Evolutionary conservation across 148 eudicot species (phyloP).

Genomic region (Cornus suecica): DNA sequence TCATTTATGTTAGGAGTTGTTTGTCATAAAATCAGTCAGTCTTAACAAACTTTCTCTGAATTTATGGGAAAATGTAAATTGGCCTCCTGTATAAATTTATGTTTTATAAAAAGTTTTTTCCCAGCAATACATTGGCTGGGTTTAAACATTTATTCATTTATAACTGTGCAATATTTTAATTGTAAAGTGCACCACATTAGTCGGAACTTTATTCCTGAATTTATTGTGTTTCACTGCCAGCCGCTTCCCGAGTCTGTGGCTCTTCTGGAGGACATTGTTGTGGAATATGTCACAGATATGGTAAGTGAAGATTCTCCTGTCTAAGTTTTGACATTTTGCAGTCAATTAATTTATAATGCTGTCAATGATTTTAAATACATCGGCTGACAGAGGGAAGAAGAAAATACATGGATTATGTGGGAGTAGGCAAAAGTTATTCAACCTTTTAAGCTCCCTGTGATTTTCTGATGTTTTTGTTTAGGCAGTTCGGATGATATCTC

Average conservation of each 20-base stretch:
- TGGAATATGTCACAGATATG: slow-evolving; percentile 93
- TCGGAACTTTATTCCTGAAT: slow-evolving; percentile 4
- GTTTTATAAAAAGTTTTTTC: neutral
- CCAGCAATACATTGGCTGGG: neutral
- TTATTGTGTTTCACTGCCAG: slow-evolving; percentile 38
- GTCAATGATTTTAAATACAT: neutral
- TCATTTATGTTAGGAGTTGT: neutral
- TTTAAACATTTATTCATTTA: neutral
- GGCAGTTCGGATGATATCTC: neutral
- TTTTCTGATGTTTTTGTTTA: neutral
- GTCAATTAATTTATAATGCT: too few relatives aligned
- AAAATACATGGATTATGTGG: neutral
- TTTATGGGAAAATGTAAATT: neutral
- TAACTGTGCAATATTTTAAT: neutral
- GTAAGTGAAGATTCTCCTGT: slow-evolving; percentile 36
- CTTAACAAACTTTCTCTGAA: neutral
- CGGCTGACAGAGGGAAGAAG: neutral
- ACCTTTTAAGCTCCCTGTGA: neutral
- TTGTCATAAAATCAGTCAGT: neutral
- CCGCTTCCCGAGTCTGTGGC: slow-evolving; percentile 95
- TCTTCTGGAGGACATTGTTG: slow-evolving; percentile 93
- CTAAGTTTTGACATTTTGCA: neutral
- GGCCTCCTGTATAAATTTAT: neutral
- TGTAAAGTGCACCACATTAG: neutral
- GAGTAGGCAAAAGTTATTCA: neutral